Conservation (phyloP, 176 grass and related monocot genomes). For the Triticum urartu region DNA sequence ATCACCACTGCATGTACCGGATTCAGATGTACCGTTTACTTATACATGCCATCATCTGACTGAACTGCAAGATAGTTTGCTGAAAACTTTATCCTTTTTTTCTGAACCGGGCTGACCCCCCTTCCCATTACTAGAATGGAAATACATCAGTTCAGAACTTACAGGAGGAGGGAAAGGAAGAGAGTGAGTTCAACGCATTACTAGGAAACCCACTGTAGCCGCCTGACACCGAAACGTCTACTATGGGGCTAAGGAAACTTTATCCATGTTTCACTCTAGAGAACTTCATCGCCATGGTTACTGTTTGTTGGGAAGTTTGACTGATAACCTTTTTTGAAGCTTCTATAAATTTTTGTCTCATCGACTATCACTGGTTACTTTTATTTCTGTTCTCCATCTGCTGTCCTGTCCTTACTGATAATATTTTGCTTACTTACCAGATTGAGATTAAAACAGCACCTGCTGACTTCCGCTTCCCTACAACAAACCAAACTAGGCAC, state of each 20-base stretch:
- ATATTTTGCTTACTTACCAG: constrained; percentile 39
- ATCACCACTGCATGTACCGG: background rate
- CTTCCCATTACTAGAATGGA: too few relatives aligned
- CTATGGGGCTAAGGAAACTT: background rate
- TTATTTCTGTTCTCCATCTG: background rate
- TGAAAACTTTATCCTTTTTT: background rate
- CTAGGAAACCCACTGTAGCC: too few relatives aligned
- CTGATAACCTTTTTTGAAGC: background rate
- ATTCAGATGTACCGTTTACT: background rate
- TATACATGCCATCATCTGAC: background rate
- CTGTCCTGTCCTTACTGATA: background rate
- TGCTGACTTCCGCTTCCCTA: constrained; percentile 87
- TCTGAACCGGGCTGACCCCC: too few relatives aligned
- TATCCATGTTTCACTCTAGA: background rate
- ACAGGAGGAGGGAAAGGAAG: too few relatives aligned
- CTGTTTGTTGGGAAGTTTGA: background rate
- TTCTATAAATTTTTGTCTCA: background rate
- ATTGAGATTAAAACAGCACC: constrained; percentile 93
- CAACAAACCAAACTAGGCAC: constrained; percentile 87
- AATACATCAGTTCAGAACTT: too few relatives aligned
- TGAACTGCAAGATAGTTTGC: background rate
- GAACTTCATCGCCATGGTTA: background rate
- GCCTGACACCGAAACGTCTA: too few relatives aligned
- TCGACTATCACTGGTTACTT: background rate
- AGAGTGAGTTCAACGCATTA: too few relatives aligned